Percentiles rank a stretch among this genome's conserved stretches.
Conservation (phyloP, 495 filamentous ascomycete species). For the Symbiotaphrina buchneri region DNA sequence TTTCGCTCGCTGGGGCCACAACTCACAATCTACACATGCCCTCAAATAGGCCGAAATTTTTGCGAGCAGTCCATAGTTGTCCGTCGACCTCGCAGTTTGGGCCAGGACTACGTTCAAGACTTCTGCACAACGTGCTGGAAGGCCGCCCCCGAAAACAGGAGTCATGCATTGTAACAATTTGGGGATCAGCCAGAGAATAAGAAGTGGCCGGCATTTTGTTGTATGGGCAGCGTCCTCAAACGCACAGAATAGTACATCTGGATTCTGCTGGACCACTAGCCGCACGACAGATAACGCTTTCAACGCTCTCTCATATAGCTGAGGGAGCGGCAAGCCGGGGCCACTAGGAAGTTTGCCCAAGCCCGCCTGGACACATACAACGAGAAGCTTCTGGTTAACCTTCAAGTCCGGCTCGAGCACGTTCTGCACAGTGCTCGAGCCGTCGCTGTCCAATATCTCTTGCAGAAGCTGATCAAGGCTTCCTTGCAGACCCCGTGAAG, state of each 20-base stretch:
- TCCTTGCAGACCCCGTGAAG: constrained; percentile 21
- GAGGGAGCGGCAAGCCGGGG: no score
- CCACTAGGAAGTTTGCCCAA: constrained; percentile 37
- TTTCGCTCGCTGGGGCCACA: not conserved
- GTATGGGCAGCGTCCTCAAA: constrained; percentile 7
- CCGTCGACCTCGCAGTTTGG: not conserved
- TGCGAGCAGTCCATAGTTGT: not conserved
- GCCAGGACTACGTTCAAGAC: constrained; percentile 1
- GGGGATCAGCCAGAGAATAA: constrained; percentile 4
- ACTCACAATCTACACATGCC: constrained; percentile 3
- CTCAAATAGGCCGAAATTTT: constrained; percentile 2
- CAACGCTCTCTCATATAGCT: no score
- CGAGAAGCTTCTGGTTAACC: constrained; percentile 63
- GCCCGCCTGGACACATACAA: constrained; percentile 61
- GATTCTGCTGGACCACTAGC: constrained; percentile 48
- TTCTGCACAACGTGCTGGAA: constrained; percentile 3
- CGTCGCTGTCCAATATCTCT: constrained; percentile 30
- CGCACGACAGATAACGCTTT: constrained; percentile 56
- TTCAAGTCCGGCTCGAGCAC: constrained; percentile 36
- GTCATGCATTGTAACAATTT: constrained; percentile 2
- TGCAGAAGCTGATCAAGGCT: constrained; percentile 39
- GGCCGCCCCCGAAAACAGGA: not conserved
- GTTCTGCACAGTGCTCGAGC: constrained; percentile 14
- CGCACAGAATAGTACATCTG: constrained; percentile 36
- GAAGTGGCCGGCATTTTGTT: constrained; percentile 1